A percentile compares a stretch with the other conserved stretches of the same genome.
phyloP scores from a whole-genome alignment of 106 monocot species.

The Alisma plantagoaquatica region DNA sequence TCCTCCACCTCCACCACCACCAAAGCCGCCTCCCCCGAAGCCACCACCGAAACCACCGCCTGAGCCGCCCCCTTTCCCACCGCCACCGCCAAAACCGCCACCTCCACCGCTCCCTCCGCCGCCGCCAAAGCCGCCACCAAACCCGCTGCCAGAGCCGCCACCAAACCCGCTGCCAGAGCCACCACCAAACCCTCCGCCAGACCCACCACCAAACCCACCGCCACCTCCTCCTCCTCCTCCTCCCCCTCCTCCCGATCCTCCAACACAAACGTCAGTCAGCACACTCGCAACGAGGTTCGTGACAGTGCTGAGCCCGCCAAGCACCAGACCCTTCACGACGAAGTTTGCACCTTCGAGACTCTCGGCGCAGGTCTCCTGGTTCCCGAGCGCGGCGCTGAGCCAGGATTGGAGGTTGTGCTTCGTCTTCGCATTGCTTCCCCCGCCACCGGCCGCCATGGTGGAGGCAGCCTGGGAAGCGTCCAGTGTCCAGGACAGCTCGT shows the following conservation, averaged over 20 bases:
- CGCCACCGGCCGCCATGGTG: neutral
- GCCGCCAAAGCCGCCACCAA: too few species aligned
- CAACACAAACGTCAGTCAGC: conserved; percentile 18
- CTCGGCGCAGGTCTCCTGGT: conserved; percentile 72
- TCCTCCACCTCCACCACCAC: neutral
- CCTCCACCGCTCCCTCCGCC: neutral
- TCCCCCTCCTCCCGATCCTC: too few species aligned
- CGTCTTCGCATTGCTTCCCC: conserved; percentile 14
- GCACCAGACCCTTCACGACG: conserved; percentile 26
- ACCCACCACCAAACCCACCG: too few species aligned
- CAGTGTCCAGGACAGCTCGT: conserved; percentile 53
- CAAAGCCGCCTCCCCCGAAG: conserved; percentile 10
- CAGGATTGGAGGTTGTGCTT: conserved; percentile 40
- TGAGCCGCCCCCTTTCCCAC: conserved; percentile 16
- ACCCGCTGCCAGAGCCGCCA: neutral
- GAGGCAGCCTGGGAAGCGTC: conserved; percentile 3
- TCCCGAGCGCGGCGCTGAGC: conserved; percentile 61
- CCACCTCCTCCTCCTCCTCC: too few species aligned
- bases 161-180: neutral
- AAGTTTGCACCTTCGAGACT: conserved; percentile 27
- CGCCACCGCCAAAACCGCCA: neutral
- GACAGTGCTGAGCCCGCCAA: conserved; percentile 21
- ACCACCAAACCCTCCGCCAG: too few species aligned
- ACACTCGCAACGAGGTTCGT: conserved; percentile 28
- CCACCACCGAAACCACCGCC: conserved; percentile 4